Conservation (phyloP, 129 eudicot genomes). For the Flaveria brownii region DNA sequence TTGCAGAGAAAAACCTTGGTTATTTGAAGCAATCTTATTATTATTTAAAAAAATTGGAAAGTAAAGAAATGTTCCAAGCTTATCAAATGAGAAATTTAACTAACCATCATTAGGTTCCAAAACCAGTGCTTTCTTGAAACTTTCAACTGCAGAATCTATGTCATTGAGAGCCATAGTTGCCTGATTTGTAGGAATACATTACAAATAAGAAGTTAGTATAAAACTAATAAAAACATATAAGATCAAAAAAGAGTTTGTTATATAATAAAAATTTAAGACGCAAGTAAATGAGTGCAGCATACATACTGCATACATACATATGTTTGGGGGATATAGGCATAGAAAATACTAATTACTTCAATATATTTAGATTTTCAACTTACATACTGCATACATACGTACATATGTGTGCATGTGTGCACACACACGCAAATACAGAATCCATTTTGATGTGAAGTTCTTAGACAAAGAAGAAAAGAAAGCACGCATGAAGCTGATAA, state of each 20-base stretch:
- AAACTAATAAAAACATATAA: background rate
- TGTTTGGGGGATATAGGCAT: background rate
- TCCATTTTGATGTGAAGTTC: background rate
- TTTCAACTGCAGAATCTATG: constrained; percentile 77
- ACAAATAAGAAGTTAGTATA: background rate
- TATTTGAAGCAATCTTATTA: background rate
- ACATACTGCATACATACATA: too few species aligned
- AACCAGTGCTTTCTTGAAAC: constrained; percentile 71
- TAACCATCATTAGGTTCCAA: constrained; percentile 87
- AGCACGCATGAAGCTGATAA: background rate
- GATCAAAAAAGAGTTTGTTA: background rate
- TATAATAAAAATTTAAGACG: background rate
- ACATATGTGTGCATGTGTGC: background rate
- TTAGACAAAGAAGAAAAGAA: background rate
- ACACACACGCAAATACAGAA: background rate
- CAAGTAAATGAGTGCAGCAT: constrained; percentile 3
- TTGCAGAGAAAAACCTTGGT: background rate
- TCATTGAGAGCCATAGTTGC: constrained; percentile 82
- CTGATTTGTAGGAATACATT: constrained; percentile 32
- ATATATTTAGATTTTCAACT: background rate
- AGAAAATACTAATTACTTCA: background rate
- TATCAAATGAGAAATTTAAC: constrained; percentile 23
- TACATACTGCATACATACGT: background rate
- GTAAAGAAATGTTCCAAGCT: background rate
- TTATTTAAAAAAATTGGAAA: background rate